Conservation (phyloP, 371 early-diverging fungal species). For the Circinella umbellata region DNA sequence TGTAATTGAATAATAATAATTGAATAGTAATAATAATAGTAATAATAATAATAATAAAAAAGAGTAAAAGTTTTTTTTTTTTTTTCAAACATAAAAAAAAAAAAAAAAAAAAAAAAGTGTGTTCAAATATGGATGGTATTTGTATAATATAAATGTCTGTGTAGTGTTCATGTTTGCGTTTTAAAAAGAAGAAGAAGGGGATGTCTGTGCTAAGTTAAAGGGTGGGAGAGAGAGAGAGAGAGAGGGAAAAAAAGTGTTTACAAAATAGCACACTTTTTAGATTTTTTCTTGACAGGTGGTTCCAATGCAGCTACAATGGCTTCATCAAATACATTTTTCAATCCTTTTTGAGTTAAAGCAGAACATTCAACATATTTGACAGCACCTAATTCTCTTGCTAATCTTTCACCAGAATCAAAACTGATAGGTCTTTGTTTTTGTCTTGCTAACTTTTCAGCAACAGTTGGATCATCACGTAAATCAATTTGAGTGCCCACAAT, state of each 20-base stretch:
- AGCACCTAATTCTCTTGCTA: constrained; percentile 90
- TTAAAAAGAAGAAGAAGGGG: too few species aligned
- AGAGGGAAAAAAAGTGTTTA: constrained; percentile 37
- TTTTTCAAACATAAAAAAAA: too few species aligned
- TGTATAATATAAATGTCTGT: too few species aligned
- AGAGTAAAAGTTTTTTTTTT: too few species aligned
- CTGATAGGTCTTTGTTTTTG: constrained; percentile 87
- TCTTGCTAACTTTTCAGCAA: constrained; percentile 81
- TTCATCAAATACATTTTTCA: constrained; percentile 99
- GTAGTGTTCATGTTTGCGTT: too few species aligned
- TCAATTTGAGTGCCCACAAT: constrained; percentile 97
- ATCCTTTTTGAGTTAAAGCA: constrained; percentile 92
- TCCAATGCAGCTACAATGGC: constrained; percentile 98
- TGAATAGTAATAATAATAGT: too few species aligned
- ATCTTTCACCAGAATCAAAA: constrained; percentile 81
- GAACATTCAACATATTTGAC: constrained; percentile 98
- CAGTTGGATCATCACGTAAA: constrained; percentile 87
- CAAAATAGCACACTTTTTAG: constrained; percentile 77
- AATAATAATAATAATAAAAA: too few species aligned
- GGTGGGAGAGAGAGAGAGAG: not conserved
- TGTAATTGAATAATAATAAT: too few species aligned
- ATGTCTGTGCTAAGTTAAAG: too few species aligned
- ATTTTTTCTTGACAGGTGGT: constrained; percentile 85
- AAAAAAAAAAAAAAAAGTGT: not conserved
- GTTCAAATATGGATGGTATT: too few species aligned